Evolutionary conservation across 2,329 filamentous ascomycete species (phyloP).

Genomic region (Scortechinia acanthostroma): DNA sequence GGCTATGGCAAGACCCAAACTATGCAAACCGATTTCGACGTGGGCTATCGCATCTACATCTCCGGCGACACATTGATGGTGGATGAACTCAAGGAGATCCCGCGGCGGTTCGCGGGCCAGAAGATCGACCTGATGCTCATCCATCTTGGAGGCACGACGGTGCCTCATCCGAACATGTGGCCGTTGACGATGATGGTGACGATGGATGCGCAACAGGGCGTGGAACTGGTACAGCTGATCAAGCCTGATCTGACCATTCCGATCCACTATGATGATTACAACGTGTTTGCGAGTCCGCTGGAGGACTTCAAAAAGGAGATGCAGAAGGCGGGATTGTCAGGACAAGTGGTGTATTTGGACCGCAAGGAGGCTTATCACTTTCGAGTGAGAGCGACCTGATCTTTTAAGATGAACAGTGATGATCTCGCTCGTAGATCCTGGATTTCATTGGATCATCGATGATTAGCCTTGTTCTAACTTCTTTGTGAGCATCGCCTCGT

Average conservation of each 20-base stretch:
- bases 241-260: constrained; percentile 55
- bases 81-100: constrained; percentile 54
- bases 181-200: constrained; percentile 51
- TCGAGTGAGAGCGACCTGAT: constrained; percentile 29
- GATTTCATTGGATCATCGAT: too few relatives aligned
- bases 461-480: too few relatives aligned
- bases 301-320: constrained; percentile 51
- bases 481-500: too few relatives aligned
- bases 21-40: constrained; percentile 21
- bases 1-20: constrained; percentile 27
- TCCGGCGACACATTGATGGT: constrained; percentile 59
- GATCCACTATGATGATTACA: constrained; percentile 60
- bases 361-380: constrained; percentile 49
- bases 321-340: constrained; percentile 35
- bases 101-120: constrained; percentile 39
- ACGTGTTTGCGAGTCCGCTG: constrained; percentile 50
- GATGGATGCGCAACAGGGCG: constrained; percentile 58
- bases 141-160: constrained; percentile 59
- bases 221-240: constrained; percentile 51
- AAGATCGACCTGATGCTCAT: constrained; percentile 61
- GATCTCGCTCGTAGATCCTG: too few relatives aligned
- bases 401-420: too few relatives aligned
- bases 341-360: constrained; percentile 53
- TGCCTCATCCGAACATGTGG: constrained; percentile 48
- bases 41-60: constrained; percentile 56